phyloP scores from a whole-genome alignment of 2,329 filamentous ascomycete genomes.

The Metarhizium guizhouense region DNA sequence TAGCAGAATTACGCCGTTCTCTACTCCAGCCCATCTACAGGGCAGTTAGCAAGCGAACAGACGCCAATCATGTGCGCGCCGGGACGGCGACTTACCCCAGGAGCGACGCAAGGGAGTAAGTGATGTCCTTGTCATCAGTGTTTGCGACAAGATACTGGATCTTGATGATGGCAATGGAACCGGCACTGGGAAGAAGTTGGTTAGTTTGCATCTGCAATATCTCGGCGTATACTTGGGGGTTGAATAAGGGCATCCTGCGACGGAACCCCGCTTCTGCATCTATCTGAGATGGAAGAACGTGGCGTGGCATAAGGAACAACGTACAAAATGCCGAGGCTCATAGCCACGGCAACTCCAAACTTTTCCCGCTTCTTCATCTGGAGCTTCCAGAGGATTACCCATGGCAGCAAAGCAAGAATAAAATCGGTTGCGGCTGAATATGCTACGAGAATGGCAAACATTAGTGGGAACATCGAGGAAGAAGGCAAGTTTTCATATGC shows the following conservation, averaged over 20 bases:
- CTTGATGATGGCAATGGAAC: constrained; percentile 6
- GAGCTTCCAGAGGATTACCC: constrained; percentile 7
- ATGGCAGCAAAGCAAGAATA: constrained; percentile 4
- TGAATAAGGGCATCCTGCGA: too few species aligned
- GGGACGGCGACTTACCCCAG: constrained; percentile 1
- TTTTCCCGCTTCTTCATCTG: constrained; percentile 6
- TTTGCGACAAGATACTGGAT: constrained; percentile 6
- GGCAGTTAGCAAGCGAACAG: background rate
- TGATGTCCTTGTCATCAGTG: constrained; percentile 4
- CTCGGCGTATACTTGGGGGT: background rate
- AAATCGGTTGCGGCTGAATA: constrained; percentile 7
- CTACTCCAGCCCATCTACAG: constrained; percentile 6
- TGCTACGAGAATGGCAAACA: background rate
- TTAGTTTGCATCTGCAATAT: background rate
- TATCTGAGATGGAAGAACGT: too few species aligned
- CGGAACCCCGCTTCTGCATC: too few species aligned
- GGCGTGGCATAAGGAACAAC: background rate
- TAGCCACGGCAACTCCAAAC: constrained; percentile 6
- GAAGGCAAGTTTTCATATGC: background rate
- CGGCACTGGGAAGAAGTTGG: constrained; percentile 1
- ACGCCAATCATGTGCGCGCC: background rate
- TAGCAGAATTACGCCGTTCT: constrained; percentile 6
- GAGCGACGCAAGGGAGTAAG: constrained; percentile 5
- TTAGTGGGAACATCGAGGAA: background rate
- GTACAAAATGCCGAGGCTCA: constrained; percentile 8